These are phyloP conservation scores for Tulasnella sp. DNA, from an alignment of 768 basidiomycete genomes.

Conservation along the genomic window DNA sequence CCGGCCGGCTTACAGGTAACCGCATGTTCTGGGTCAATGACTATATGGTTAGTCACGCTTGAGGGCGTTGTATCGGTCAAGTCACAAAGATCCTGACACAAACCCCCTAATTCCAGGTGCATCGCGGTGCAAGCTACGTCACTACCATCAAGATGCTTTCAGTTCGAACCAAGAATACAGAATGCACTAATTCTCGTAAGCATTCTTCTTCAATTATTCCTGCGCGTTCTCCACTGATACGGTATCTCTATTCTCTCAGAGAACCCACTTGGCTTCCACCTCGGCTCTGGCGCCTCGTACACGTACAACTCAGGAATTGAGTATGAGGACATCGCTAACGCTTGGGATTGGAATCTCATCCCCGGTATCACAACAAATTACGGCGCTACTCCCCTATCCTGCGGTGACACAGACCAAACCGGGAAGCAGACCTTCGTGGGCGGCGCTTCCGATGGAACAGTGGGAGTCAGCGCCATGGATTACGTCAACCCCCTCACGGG, in stretches of 20 bases:
- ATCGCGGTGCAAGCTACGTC: constrained; percentile 48
- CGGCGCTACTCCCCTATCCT: constrained; percentile 41
- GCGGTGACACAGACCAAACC: constrained; percentile 31
- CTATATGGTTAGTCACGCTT: constrained; percentile 42
- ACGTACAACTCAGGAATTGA: constrained; percentile 56
- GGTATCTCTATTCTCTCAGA: constrained; percentile 20
- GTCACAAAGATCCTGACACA: neutral
- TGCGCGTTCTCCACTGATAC: neutral
- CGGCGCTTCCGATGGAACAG: constrained; percentile 44
- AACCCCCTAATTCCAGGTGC: constrained; percentile 35
- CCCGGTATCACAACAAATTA: constrained; percentile 64
- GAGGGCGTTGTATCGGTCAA: neutral
- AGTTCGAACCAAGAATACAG: constrained; percentile 45
- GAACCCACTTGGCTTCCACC: constrained; percentile 58
- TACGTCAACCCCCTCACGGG: constrained; percentile 53
- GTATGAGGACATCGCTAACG: constrained; percentile 59
- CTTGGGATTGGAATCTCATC: constrained; percentile 71
- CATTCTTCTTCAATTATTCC: neutral
- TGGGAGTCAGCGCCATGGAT: constrained; percentile 51
- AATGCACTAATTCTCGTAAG: constrained; percentile 41
- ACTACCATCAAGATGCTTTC: constrained; percentile 55
- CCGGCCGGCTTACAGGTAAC: constrained; percentile 43
- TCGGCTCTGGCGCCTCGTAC: constrained; percentile 52
- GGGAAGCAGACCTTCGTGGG: constrained; percentile 54
- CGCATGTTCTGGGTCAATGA: constrained; percentile 56